A percentile compares a stretch with the other conserved stretches of the same genome.
These are phyloP conservation scores for Scenedesmus sp. DNA, from an alignment of 163 green algal genomes.

Conservation along the genomic window DNA sequence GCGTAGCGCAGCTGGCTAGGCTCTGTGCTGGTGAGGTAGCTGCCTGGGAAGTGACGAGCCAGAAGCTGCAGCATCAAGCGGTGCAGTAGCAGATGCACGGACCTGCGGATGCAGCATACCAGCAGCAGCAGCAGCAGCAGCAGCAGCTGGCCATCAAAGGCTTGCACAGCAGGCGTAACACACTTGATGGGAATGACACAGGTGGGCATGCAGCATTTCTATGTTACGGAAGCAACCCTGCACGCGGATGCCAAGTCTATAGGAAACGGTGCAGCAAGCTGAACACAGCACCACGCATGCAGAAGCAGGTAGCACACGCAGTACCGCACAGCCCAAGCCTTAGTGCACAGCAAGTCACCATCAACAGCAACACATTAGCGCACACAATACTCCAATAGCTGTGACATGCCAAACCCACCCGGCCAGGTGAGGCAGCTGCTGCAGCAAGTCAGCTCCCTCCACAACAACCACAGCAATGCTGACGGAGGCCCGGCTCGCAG, in stretches of 20 bases:
- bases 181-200: no score
- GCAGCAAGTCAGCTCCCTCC: conserved; percentile 21
- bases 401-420: background rate
- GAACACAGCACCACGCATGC: no score
- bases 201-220: no score
- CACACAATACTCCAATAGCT: background rate
- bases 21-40: conserved; percentile 19
- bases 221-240: no score
- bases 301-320: no score
- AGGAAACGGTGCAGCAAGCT: no score
- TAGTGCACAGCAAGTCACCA: background rate
- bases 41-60: background rate
- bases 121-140: background rate
- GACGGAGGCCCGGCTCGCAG: background rate
- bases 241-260: no score
- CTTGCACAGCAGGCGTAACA: no score
- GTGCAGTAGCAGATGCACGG: conserved; percentile 23
- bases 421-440: background rate
- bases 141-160: background rate
- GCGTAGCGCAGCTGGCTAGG: conserved; percentile 23
- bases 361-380: background rate
- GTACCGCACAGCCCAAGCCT: no score
- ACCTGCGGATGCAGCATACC: background rate
- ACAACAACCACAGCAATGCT: conserved; percentile 29
- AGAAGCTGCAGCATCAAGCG: conserved; percentile 41